Conservation (phyloP, 129 eudicot genomes). For the Rutidosis leptorrhynchoides region DNA sequence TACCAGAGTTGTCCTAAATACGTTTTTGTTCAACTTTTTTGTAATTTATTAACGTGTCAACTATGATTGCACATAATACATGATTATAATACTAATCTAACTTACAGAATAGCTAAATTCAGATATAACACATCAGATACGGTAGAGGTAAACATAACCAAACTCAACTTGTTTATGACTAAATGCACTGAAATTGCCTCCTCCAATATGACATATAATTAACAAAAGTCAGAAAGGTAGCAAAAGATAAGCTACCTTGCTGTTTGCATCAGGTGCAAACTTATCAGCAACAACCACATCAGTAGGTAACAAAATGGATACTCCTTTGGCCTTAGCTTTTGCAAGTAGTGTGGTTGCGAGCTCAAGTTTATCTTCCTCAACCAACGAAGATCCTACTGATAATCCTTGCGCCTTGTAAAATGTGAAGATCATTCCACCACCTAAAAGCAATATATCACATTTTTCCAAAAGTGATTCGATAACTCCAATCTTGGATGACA, state of each 20-base stretch:
- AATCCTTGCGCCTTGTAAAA: slow-evolving; percentile 68
- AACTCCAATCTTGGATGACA: slow-evolving; percentile 74
- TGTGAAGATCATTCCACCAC: slow-evolving; percentile 62
- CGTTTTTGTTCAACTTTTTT: not conserved
- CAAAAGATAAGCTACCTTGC: slow-evolving; percentile 41
- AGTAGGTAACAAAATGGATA: slow-evolving; percentile 46
- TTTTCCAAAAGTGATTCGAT: slow-evolving; percentile 66
- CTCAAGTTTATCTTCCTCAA: slow-evolving; percentile 34
- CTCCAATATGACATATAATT: not conserved
- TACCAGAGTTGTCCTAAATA: not conserved
- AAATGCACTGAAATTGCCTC: not conserved
- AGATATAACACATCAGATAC: not conserved
- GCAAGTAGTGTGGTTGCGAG: slow-evolving; percentile 54
- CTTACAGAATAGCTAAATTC: too few relatives aligned
- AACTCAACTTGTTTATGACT: not conserved
- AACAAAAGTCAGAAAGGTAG: not conserved
- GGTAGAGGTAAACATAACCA: not conserved
- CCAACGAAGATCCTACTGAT: slow-evolving; percentile 50
- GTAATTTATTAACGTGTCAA: not conserved
- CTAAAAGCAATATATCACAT: slow-evolving; percentile 50
- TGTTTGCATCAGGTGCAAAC: slow-evolving; percentile 63
- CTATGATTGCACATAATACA: not conserved
- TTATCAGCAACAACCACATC: slow-evolving; percentile 59
- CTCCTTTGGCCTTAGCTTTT: slow-evolving; percentile 58
- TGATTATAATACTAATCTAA: too few relatives aligned